Evolutionary conservation across 1,139 yeast species (phyloP).

Genomic region (Geotrichum carabidarum): DNA sequence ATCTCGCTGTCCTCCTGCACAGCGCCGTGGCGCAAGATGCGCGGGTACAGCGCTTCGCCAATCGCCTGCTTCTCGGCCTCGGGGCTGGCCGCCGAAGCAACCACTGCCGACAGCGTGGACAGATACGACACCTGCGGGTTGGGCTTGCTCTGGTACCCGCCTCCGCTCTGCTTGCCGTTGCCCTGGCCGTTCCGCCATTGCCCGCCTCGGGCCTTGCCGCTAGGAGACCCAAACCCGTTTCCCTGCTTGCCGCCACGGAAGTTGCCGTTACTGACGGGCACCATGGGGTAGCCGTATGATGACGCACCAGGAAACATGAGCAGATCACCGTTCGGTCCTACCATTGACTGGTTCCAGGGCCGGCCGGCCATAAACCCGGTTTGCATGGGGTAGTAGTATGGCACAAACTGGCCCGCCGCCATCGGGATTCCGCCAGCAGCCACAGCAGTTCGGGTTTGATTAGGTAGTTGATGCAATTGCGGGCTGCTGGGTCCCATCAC

Average conservation of each 20-base stretch:
- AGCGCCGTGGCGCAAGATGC: constrained; percentile 75
- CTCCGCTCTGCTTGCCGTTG: background rate
- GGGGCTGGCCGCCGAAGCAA: constrained; percentile 35
- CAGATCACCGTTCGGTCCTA: constrained; percentile 5
- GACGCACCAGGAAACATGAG: background rate
- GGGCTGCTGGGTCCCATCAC: background rate
- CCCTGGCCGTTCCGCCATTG: background rate
- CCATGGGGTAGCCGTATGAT: constrained; percentile 4
- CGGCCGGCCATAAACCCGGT: background rate
- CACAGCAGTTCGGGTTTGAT: background rate
- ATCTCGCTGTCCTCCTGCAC: constrained; percentile 73
- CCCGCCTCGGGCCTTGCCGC: constrained; percentile 24
- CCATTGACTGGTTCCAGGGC: constrained; percentile 1
- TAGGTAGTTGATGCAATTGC: constrained; percentile 6
- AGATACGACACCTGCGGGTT: constrained; percentile 30
- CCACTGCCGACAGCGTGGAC: constrained; percentile 33
- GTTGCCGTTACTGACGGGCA: background rate
- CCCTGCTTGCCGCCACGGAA: constrained; percentile 2
- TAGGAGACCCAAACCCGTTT: constrained; percentile 4
- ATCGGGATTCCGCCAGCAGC: constrained; percentile 1
- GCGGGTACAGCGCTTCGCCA: constrained; percentile 91
- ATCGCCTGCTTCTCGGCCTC: constrained; percentile 87
- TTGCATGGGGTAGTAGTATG: constrained; percentile 2
- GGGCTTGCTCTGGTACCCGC: constrained; percentile 17
- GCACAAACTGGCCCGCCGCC: background rate